phyloP scores from a whole-genome alignment of 139 green algal genomes.

The Pleodorina starrii region DNA sequence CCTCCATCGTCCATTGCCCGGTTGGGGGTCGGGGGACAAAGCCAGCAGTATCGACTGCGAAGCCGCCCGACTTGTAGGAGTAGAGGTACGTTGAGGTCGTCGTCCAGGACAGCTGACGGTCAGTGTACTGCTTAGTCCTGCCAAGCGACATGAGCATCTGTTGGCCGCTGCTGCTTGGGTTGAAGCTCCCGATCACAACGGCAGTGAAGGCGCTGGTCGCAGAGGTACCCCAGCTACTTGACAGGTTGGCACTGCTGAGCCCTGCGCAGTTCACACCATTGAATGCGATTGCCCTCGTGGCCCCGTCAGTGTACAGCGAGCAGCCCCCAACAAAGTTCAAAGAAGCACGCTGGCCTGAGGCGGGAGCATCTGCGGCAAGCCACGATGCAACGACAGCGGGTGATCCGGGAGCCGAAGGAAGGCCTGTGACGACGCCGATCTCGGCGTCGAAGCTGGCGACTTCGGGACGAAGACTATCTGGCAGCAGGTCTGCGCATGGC shows the following conservation, averaged over 20 bases:
- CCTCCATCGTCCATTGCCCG: not conserved
- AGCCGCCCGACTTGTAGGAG: not conserved
- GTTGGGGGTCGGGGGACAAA: not conserved
- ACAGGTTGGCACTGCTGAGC: not conserved
- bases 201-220: not conserved
- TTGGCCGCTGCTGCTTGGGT: not conserved
- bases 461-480: not conserved
- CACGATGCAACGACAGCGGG: not conserved
- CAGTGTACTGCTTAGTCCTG: not conserved
- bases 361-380: not conserved
- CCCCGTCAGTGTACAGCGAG: not conserved
- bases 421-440: not conserved
- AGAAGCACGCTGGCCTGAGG: not conserved
- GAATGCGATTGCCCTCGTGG: not conserved
- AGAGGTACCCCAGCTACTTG: not conserved
- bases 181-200: not conserved
- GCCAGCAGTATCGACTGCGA: not conserved
- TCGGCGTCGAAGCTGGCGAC: not conserved
- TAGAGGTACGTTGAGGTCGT: not conserved
- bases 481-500: not conserved
- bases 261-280: not conserved
- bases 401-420: not conserved
- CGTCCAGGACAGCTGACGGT: not conserved
- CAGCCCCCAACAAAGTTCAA: not conserved
- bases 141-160: not conserved